Base-by-base conservation (phyloP, 257 asterid genomes). In the Solanum corneliomulleri region DNA sequence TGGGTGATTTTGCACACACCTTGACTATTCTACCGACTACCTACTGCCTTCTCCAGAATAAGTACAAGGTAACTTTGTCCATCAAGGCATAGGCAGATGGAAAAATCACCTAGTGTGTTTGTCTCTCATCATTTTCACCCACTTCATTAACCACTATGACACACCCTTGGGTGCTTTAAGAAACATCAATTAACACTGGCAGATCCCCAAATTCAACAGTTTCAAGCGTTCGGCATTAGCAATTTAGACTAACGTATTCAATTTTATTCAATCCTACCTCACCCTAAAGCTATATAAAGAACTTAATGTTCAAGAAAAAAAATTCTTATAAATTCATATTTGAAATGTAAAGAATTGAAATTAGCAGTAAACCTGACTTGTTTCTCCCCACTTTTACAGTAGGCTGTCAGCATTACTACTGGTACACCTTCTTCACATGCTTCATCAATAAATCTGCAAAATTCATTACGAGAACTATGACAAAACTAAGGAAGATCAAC, bases 361-460 rank as follows among this genome's bases (percentile, higher is more conserved):
- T 86, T 69, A 83, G 87, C 60, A 35, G 75, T 95, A 68, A 90
- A 96, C 98, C 99, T 95, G 88, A 96, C 97, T 68, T 92, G 92
- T 75, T 92, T 93, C 89, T 95, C 99, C 88, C 95, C 98, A 88
- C 92, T 87, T 81, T 82, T 85, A 89, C 97, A 70, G 88, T 93
- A 93, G 69, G 96, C 89, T 62, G 97, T 91, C 93, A 97, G 89
- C 87, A 94, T 88, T 87, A 93, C 91, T 82, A 95, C 95, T 5
- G 95, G 96, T 23, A 95, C 89, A 58, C 92, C 96, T 89, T 92
- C 94, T 86, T 91, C 87, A 87, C 52, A 91, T 68, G 99, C 97
- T 83, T 93, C 92, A 86, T 93, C 97, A 82, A 97, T 91, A 91
- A 95, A 95, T 86, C 99, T 97, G 92, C 87, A 88, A 70, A 68